Evolutionary conservation across 192 early-diverging fungal species (phyloP), one percentile per base, ranked within the genome.

Genomic region (Backusella tarrabulga): DNA sequence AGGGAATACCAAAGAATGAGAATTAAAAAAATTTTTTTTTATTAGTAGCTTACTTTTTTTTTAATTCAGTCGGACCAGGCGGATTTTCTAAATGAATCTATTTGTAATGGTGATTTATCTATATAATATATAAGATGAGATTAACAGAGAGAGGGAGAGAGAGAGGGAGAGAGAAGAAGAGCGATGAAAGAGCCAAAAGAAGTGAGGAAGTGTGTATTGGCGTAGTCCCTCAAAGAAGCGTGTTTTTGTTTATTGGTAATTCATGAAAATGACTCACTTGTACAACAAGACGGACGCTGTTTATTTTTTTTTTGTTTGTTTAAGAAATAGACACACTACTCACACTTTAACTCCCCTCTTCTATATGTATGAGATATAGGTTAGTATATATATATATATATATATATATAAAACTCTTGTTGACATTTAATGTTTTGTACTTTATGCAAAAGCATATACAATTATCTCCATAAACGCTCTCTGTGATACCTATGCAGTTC

Each of bases 401-500:
- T 40, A 44, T 3, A 11, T 14, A 12, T 44, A 44, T 44, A 44
- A 50, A 50, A 3, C 17, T 50, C 19, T 50, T 50, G 46, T 6
- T 50, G 46, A 50, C 46, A 50, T 50, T 50, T 50, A 50, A 50
- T 15, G 14, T 50, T 50, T 50, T 50, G 46, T 19, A 56, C 54
- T 56, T 56, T 23, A 56, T 56, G 54, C 54, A 56, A 56, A 23
- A 21, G 21, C 17, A 50, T 9, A 56, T 56, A 56, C 6, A 23
- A 56, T 23, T 56, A 56, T 56, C 21, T 26, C 54, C 21, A 56
- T 56, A 56, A 23, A 56, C 19, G 54, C 21, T 56, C 21, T 56
- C 54, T 56, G 54, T 56, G 54, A 56, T 56, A 56, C 54, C 54
- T 56, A 50, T 56, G 54, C 54, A 56, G 8, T 60, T 60, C 23